Conservation (phyloP, 768 basidiomycete species). For the Austroboletus festivus region DNA sequence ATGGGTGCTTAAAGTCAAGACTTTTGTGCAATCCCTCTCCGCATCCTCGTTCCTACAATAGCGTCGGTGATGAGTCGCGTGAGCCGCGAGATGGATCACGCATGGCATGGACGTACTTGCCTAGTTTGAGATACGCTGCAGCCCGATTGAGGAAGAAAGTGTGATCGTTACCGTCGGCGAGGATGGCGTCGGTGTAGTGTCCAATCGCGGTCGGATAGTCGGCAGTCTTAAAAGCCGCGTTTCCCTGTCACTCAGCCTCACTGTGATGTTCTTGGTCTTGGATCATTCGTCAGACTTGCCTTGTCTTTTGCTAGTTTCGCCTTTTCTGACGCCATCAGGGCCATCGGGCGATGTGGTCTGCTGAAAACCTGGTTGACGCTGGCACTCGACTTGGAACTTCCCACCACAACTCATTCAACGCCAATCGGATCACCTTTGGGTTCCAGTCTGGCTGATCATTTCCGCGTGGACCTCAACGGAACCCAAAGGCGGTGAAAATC, state of each 20-base stretch:
- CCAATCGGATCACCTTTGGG: too few relatives aligned
- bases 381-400: too few relatives aligned
- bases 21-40: conserved; percentile 73
- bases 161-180: conserved; percentile 66
- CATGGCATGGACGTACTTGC: conserved; percentile 71
- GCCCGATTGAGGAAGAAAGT: conserved; percentile 86
- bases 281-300: conserved; percentile 11
- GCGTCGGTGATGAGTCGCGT: conserved; percentile 1
- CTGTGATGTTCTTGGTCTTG: neutral
- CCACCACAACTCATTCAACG: too few relatives aligned
- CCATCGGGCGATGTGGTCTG: conserved; percentile 7
- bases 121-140: conserved; percentile 89
- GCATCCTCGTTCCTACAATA: conserved; percentile 69
- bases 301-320: conserved; percentile 35
- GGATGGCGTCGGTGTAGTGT: conserved; percentile 78
- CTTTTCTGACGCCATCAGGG: conserved; percentile 34
- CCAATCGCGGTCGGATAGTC: conserved; percentile 80
- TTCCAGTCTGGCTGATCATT: neutral
- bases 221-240: conserved; percentile 77
- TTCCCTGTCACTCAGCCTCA: conserved; percentile 55
- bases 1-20: conserved; percentile 47
- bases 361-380: neutral
- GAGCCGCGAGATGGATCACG: neutral
- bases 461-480: neutral
- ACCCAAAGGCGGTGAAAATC: too few relatives aligned